Conservation (phyloP, 495 filamentous ascomycete genomes). For the Neurospora sp. region DNA sequence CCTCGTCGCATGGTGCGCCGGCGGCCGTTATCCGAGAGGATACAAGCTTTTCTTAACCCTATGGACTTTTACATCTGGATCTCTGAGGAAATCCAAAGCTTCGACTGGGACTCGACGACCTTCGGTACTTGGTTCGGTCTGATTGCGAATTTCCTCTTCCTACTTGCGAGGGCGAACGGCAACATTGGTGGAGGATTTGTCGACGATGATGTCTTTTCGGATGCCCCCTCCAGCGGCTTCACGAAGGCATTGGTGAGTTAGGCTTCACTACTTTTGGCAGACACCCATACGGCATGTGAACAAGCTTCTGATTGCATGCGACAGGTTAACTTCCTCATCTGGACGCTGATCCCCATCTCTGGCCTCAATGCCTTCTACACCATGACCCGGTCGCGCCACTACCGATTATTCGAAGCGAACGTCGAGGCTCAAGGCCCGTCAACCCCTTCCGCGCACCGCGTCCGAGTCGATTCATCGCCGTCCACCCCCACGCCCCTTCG, state of each 20-base stretch:
- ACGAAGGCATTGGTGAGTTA: constrained; percentile 68
- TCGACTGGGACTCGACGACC: constrained; percentile 77
- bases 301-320: not conserved
- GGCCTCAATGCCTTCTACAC: constrained; percentile 70
- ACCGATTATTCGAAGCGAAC: constrained; percentile 82
- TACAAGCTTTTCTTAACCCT: constrained; percentile 71
- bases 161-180: constrained; percentile 69
- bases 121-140: constrained; percentile 68
- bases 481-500: constrained; percentile 67
- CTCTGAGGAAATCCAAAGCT: constrained; percentile 78
- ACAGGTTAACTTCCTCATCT: constrained; percentile 59
- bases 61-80: constrained; percentile 81
- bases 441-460: constrained; percentile 81
- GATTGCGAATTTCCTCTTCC: constrained; percentile 63
- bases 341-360: constrained; percentile 54
- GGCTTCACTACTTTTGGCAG: not conserved
- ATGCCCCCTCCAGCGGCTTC: constrained; percentile 51
- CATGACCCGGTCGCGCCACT: constrained; percentile 70
- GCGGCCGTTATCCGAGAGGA: constrained; percentile 62
- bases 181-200: constrained; percentile 26
- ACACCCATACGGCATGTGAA: not conserved
- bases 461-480: constrained; percentile 83
- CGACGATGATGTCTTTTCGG: constrained; percentile 75
- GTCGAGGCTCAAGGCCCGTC: constrained; percentile 56
- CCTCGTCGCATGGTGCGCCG: constrained; percentile 63